Percentiles rank a stretch among this genome's conserved stretches.
phyloP scores from a whole-genome alignment of 495 filamentous ascomycete genomes.

The Neurospora africana region DNA sequence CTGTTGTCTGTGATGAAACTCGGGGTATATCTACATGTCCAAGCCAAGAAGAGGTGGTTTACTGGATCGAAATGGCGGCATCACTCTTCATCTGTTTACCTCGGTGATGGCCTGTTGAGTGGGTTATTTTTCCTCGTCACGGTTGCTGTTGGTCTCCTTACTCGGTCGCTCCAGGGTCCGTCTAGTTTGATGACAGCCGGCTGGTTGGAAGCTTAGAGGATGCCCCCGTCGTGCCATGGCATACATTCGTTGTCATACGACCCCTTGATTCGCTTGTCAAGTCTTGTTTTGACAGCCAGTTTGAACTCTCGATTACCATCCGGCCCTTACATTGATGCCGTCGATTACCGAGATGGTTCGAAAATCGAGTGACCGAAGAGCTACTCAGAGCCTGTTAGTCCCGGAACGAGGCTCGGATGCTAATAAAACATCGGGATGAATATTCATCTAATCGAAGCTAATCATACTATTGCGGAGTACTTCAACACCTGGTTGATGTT shows the following conservation, averaged over 20 bases:
- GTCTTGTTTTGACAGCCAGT: not conserved
- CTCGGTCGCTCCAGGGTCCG: not conserved
- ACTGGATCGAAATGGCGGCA: not conserved
- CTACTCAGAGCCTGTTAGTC: not conserved
- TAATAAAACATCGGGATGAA: not conserved
- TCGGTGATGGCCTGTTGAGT: not conserved
- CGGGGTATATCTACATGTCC: not conserved
- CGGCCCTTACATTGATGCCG: not conserved
- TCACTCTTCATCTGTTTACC: not conserved
- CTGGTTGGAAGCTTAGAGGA: not conserved
- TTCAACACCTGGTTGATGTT: not conserved
- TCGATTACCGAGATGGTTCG: not conserved
- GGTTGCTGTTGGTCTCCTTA: not conserved
- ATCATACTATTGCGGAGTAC: not conserved
- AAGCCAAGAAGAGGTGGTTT: not conserved
- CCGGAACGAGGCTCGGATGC: not conserved
- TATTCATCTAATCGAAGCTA: not conserved
- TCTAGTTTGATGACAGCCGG: not conserved
- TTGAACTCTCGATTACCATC: not conserved
- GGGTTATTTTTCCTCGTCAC: not conserved
- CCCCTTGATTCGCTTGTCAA: not conserved
- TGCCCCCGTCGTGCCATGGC: not conserved
- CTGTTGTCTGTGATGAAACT: not conserved
- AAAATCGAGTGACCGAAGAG: not conserved
- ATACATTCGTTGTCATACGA: not conserved